Base-by-base conservation (phyloP, 768 basidiomycete species). In the Phylloporus sp. region DNA sequence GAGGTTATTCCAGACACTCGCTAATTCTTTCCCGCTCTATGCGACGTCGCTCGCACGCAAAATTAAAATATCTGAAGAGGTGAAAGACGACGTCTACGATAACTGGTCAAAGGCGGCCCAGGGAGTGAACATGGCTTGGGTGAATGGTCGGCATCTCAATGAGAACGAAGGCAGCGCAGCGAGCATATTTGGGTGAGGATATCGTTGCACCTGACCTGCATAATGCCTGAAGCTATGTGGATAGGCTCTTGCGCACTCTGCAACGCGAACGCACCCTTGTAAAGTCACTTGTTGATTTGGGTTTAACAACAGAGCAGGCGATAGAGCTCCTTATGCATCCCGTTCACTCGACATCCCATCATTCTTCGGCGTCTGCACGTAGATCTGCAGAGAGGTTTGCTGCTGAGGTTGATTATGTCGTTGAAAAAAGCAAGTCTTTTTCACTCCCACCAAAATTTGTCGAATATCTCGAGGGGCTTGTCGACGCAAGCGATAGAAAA, bases 21-120 rank as follows among this genome's bases (percentile, higher is more conserved):
- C 88, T 0, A 88, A 93, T 58, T 84, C 94, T 65, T 95, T 97
- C 68, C 94, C 95, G 0, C 85, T 80, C 61, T 95, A 94, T 59
- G 83, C 84, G 2, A 74, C 81, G 1, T 71, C 82, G 4, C 71
- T 96, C 24, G 78, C 86, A 1, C 80, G 90, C 4, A 81, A 84
- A 47, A 79, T 92, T 34, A 56, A 69, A 2, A 68, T 79, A 3
- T 76, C 79, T 47, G 61, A 67, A 9, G 69, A 66, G 11, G 56
- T 95, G 9, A 58, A 61, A 1, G 63, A 74, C 0, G 88, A 90
- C 58, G 62, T 92, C 6, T 59, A 71, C 18, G 60, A 58, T 8
- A 90, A 90, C 53, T 73, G 78, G 48, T 52, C 17, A 22, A 78
- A 73, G 49, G 77, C 71, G 14, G 70, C 78, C 48, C 70, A 66